Evolutionary conservation across 169 alveolate genomes (phyloP).

Genomic region (Plasmodium gaboni): DNA sequence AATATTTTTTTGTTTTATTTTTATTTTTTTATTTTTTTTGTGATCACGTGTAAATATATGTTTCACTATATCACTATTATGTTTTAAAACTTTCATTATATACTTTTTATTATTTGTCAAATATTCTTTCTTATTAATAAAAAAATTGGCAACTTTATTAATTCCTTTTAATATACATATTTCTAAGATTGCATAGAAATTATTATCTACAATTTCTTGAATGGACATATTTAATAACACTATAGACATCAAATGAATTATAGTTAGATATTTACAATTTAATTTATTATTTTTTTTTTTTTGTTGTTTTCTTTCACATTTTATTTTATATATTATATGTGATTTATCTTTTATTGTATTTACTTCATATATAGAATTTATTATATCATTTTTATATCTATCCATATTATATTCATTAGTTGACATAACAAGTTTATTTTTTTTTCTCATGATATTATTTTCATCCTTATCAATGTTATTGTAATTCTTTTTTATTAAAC

Average conservation of each 20-base stretch:
- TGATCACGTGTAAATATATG: slow-evolving; percentile 3
- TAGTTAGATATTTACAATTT: slow-evolving; percentile 55
- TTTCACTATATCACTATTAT: slow-evolving; percentile 7
- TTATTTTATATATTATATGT: not conserved
- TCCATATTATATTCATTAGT: too few relatives aligned
- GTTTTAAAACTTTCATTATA: slow-evolving; percentile 20
- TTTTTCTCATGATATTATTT: not conserved
- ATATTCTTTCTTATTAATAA: slow-evolving; percentile 30
- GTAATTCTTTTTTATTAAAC: not conserved
- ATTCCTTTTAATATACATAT: slow-evolving; percentile 45
- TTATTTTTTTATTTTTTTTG: not conserved
- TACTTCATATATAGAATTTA: too few relatives aligned
- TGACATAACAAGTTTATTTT: too few relatives aligned
- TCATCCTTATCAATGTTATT: not conserved
- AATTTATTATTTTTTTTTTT: slow-evolving; percentile 16
- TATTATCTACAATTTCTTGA: not conserved
- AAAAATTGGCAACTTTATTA: slow-evolving; percentile 49
- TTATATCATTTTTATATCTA: too few relatives aligned
- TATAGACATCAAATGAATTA: slow-evolving; percentile 32
- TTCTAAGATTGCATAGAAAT: slow-evolving; percentile 13
- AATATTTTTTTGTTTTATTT: not conserved
- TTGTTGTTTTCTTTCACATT: not conserved
- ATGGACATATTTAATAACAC: slow-evolving; percentile 29
- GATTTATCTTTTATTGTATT: not conserved
- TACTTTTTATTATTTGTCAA: slow-evolving; percentile 23